Base-by-base conservation (phyloP, 176 grass and related monocot species). In the Hyparrhenia diplandra region DNA sequence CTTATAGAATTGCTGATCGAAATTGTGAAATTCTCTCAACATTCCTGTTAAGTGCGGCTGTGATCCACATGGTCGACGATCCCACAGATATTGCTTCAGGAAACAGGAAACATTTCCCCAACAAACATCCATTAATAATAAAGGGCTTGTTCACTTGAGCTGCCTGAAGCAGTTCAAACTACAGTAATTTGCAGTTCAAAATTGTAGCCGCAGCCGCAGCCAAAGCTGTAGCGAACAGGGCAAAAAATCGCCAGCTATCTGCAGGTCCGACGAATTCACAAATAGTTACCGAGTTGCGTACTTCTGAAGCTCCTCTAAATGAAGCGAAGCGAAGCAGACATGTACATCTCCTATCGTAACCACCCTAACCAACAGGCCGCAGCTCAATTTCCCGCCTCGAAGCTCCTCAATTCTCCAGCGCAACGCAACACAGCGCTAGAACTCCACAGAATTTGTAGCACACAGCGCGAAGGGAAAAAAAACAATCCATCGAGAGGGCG, bases 331-430 rank as follows among this genome's bases (percentile, higher is more conserved):
- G 20, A 72, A 47, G 27, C 30, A 83, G 13, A 21, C 40, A 78
- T 21, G 18, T 4, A 78, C 20, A 36, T 20, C 72, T n/a, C 57
- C 65, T 23, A 66, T 72, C 58, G 27, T 61, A 81, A 85, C 78
- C 12, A 71, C 55, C 64, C 10, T 72, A 89, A 65, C 78, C 12
- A 25, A 82, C 67, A 58, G 41, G 62, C 73, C 43, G 46, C 35
- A 60, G 66, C 17, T 49, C 0, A 78, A 71, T 77, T 86, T 89
- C 78, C 83, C 72, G 83, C 83, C 78, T 1, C 5, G 41, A 65
- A 67, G 66, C 45, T 11, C 74, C 49, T 5, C 65, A 46, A 89
- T 82, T 82, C 66, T n/a, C 58, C 58, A 3, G 8, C 36, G 4
- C 36, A 41, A 24, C 57, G 13, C 57, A 16, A 36, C n/a, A 28